Evolutionary conservation across 768 basidiomycete species (phyloP), one percentile per base, ranked within the genome.

Genomic region (Flagelloscypha sp.): DNA sequence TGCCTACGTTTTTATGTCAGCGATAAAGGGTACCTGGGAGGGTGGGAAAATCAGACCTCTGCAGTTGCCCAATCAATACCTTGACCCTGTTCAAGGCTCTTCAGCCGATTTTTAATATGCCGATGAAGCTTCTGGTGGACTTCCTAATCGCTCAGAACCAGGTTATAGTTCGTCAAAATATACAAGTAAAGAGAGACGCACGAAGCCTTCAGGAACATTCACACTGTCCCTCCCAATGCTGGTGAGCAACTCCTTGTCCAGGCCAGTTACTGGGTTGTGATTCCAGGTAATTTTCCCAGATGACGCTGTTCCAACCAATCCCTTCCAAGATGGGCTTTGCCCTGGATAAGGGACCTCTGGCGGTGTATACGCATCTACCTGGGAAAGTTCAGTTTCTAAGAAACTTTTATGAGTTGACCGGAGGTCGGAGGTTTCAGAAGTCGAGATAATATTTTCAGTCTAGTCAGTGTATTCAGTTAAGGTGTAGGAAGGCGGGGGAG

Each of bases 1-100:
- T 0, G 87, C 84, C 84, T 86, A 37, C 24, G 5, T 25, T 7
- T 29, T 7, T 17, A 15, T n/a, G 20, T 31, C 20, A 40, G 31
- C 13, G 34, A 24, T n/a, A 28, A 23, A 19, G 29, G 23, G n/a
- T n/a, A 20, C 21, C 4, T 16, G 16, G 20, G 13, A 25, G 17
- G 8, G 7, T 17, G 7, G 27, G 10, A 19, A 19, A 25, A 5
- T 46, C 62, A 5, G 27, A 80, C 87, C 65, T 95, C 92, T 4
- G 87, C 90, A 27, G 85, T 87, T 1, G 86, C 85, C 72, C 86
- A 94, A 53, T 93, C 89, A 21, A 95, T 56, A 1, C 82, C 83
- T n/a, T 63, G 63, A 2, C 76, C 84, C 22, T 60, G 64, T 33
- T 84, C 74, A 13, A 92, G 56, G 30, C 75, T 76, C 45, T 74